Conservation (phyloP, 495 filamentous ascomycete genomes). For the Chlorociboria aeruginascens region DNA sequence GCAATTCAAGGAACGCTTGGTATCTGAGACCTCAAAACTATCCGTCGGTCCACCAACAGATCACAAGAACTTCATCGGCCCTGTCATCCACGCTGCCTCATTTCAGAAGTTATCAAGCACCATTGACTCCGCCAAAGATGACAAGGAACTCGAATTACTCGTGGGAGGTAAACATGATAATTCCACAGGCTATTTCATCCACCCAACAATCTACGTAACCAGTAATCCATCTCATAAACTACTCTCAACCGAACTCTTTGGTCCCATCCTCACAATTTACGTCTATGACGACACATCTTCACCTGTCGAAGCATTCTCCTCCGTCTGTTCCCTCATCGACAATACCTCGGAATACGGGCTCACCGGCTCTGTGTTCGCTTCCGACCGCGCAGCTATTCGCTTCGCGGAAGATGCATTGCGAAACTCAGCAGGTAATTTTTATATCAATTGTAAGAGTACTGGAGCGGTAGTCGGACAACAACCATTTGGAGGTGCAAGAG, state of each 20-base stretch:
- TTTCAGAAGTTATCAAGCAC: conserved; percentile 58
- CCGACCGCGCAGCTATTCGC: conserved; percentile 53
- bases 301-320: conserved; percentile 33
- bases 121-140: conserved; percentile 57
- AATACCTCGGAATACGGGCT: conserved; percentile 62
- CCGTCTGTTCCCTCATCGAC: conserved; percentile 47
- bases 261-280: conserved; percentile 56
- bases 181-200: conserved; percentile 55
- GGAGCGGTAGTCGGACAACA: conserved; percentile 89
- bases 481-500: conserved; percentile 77
- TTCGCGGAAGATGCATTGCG: conserved; percentile 61
- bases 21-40: conserved; percentile 52
- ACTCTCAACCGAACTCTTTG: conserved; percentile 65
- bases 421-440: conserved; percentile 79
- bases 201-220: conserved; percentile 60
- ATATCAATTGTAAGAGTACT: conserved; percentile 88
- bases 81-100: conserved; percentile 60
- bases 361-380: conserved; percentile 68
- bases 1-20: conserved; percentile 48
- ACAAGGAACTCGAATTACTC: conserved; percentile 49
- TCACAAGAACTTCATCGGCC: conserved; percentile 60
- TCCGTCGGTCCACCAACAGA: conserved; percentile 57
- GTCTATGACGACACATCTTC: conserved; percentile 53
- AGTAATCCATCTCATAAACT: conserved; percentile 49
- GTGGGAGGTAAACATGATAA: conserved; percentile 60